Evolutionary conservation across 1,284 basidiomycete species (phyloP).

Genomic region (Phellinidium pouzarii): DNA sequence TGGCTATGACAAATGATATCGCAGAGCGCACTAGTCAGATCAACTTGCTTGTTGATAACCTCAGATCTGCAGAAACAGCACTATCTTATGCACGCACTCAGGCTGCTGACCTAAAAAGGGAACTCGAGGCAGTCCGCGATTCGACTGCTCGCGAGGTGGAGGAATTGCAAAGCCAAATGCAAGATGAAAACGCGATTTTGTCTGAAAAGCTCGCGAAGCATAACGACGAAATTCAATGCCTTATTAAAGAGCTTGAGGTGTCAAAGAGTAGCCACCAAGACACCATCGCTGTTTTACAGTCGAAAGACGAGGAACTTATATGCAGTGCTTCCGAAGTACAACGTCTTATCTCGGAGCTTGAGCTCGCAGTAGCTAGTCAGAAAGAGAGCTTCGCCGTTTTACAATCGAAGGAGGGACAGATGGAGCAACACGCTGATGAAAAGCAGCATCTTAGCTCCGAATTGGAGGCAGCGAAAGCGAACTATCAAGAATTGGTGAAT

Average conservation of each 20-base stretch:
- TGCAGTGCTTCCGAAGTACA: neutral
- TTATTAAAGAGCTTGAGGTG: slow-evolving; percentile 1
- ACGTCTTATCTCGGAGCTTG: slow-evolving; percentile 6
- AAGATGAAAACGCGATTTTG: neutral
- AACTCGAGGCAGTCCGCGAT: neutral
- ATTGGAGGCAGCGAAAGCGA: neutral
- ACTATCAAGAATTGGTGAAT: neutral
- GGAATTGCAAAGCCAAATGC: neutral
- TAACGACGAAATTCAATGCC: neutral
- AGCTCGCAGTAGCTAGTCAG: neutral
- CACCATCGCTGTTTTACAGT: neutral
- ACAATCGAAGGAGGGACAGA: neutral
- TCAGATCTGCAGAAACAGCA: neutral
- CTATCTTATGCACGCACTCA: neutral
- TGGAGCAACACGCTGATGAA: neutral
- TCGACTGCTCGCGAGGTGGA: neutral
- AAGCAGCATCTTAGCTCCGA: neutral
- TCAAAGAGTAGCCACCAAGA: slow-evolving; percentile 1
- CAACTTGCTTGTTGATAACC: neutral
- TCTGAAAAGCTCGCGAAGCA: slow-evolving; percentile 6
- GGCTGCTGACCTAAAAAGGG: neutral
- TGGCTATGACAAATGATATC: neutral
- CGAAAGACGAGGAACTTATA: slow-evolving; percentile 1
- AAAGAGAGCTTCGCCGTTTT: neutral
- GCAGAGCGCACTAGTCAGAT: slow-evolving; percentile 11